Base-by-base conservation (phyloP, 352 stramenopile genomes). In the Pythium plurisporium region DNA sequence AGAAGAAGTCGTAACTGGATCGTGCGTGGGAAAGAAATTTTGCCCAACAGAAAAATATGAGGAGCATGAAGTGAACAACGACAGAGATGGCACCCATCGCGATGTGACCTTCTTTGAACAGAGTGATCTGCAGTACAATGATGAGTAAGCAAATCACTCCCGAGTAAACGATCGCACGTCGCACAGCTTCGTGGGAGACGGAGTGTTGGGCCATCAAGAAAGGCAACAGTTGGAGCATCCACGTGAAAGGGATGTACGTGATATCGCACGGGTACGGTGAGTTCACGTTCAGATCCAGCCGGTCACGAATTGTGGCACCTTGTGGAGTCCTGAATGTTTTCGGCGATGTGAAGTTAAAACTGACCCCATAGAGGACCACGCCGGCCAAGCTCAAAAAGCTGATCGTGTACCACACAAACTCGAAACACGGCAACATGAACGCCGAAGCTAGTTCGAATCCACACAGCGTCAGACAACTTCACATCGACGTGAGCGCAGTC, bases 361-460 rank as follows among this genome's bases (percentile, higher is more conserved):
- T 92, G 44, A 71, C 53, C 1, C 61, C 55, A 17, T 82, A 87
- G 7, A 91, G 51, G 5, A 81, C 55, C 20, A 91, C 55, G 1
- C 79, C 81, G 44, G 69, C 49, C 20, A 70, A 44, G 11, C 79
- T 81, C 6, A 95, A 52, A 0, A 74, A 60, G 5, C 74, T 70
- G 46, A 95, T 87, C 10, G 67, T 87, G 62, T 95, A 95, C 85
- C 81, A 95, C 19, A 95, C 85, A 22, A 74, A 60, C 61, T 91
- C 85, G 41, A 91, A 95, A 53, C 85, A 93, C 7, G 85, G 85
- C n/a, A 95, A 64, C 79, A 95, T 91, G 54, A 95, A 95, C 2
- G 77, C 80, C 49, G 82, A 87, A 15, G 82, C 80, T 90, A 60
- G 11, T 29, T 52, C 10, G 26, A 20, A 56, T 8, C 51, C 8